Conservation (phyloP, 306 rosid species). For the Rosa lucieae region DNA sequence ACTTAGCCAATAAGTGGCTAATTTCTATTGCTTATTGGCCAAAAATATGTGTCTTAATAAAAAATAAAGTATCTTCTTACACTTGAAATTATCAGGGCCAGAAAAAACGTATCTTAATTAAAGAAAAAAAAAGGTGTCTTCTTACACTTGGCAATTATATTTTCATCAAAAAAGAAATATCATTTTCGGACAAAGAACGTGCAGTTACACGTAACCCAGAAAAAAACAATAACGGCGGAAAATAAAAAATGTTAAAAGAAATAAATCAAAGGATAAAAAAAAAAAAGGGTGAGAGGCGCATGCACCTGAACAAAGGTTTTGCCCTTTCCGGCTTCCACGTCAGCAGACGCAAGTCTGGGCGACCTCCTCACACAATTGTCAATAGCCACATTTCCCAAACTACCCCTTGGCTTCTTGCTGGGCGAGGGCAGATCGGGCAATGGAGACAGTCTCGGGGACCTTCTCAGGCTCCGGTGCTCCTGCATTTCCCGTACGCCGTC, state of each 20-base stretch:
- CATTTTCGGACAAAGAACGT: neutral
- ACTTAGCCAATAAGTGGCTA: no score
- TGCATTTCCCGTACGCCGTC: neutral
- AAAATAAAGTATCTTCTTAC: no score
- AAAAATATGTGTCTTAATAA: no score
- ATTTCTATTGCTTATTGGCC: no score
- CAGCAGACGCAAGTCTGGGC: conserved; percentile 21
- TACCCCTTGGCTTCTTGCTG: conserved; percentile 7
- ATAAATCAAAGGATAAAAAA: no score
- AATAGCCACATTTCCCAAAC: conserved; percentile 13
- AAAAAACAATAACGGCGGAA: neutral
- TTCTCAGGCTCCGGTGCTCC: conserved; percentile 12
- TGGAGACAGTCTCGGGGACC: conserved; percentile 35
- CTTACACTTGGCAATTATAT: neutral
- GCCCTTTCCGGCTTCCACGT: conserved; percentile 4
- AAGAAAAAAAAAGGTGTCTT: no score
- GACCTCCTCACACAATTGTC: conserved; percentile 25
- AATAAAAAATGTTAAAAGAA: neutral
- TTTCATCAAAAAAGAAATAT: neutral
- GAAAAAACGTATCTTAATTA: no score
- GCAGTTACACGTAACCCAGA: no score
- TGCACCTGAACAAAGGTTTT: conserved; percentile 33
- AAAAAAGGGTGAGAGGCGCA: neutral
- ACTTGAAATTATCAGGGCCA: neutral
- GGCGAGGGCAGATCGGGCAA: neutral